Base-by-base conservation (phyloP, 306 rosid species). In the Carpinus fangiana region DNA sequence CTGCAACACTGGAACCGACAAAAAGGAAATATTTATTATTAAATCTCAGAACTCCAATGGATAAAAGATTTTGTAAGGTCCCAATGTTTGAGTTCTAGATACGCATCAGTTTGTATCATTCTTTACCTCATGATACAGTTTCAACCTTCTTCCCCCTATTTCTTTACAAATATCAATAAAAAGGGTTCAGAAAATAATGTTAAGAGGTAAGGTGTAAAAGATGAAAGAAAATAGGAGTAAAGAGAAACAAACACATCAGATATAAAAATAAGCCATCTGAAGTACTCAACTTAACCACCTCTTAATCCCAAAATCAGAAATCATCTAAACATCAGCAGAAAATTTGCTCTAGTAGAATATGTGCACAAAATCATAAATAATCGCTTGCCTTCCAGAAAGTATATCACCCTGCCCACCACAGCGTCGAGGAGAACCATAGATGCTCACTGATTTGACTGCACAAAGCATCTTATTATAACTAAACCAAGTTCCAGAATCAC, bases 371-470 rank as follows among this genome's bases (percentile, higher is more conserved):
- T 47, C 54, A 60, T 62, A 77, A 50, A 45, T 12, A 55, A 52
- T 47, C 28, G 84, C 98, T 85, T 89, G 85, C 98, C 97, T 94
- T 89, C 98, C 98, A 80, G 94, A 92, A 83, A 94, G 98, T 79
- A 94, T 89, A 80, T 94, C 98, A 50, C 98, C 98, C 82, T 94
- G 98, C 74, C 97, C 98, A 53, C 97, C 96, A 75, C 97, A 93
- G 69, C 98, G 93, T 62, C 98, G 89, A 73, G 93, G 96, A 86
- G 97, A 93, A 76, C 98, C 97, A 53, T 86, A 89, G 73, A 91
- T 81, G 85, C 93, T 87, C 68, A 91, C 96, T 70, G 96, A 90
- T 81, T 82, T 84, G 65, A 91, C 98, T 93, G 91, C 86, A 84
- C 6, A 61, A 55, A 72, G 26, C 53, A 52, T 62, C 34, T 60